Evolutionary conservation across 2,329 filamentous ascomycete species (phyloP).

Genomic region (Aspergillus chevalieri): DNA sequence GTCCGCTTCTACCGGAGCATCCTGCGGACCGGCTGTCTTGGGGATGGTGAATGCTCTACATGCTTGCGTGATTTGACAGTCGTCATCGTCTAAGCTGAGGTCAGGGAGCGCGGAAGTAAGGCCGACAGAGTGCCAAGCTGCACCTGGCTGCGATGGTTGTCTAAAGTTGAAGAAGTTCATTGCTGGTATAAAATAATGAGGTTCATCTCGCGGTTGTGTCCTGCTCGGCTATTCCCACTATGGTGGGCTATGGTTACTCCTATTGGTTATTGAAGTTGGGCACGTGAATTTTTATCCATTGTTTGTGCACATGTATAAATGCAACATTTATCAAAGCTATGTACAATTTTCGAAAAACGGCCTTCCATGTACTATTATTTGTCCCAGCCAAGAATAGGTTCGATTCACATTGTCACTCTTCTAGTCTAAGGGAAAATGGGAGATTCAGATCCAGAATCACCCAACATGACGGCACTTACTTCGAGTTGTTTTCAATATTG

Average conservation of each 20-base stretch:
- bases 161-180: slow-evolving; percentile 22
- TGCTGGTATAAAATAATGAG: not conserved
- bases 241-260: not conserved
- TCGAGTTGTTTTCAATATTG: too few species aligned
- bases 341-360: too few species aligned
- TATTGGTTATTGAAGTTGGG: not conserved
- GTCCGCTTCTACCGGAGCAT: slow-evolving; percentile 23
- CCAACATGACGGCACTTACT: too few species aligned
- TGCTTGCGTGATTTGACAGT: slow-evolving; percentile 41
- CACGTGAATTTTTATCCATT: not conserved
- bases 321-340: too few species aligned
- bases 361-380: too few species aligned
- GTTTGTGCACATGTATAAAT: too few species aligned
- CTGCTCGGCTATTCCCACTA: not conserved
- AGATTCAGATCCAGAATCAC: too few species aligned
- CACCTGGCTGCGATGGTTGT: slow-evolving; percentile 15
- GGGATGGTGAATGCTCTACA: slow-evolving; percentile 56
- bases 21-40: slow-evolving; percentile 22
- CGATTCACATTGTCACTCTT: too few species aligned
- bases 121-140: slow-evolving; percentile 52
- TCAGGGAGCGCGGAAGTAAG: slow-evolving; percentile 52
- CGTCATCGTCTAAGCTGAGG: slow-evolving; percentile 36
- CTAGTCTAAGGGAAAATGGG: too few species aligned
- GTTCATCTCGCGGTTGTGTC: not conserved
- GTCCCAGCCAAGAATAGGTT: too few species aligned